Percentiles rank a stretch among this genome's conserved stretches.
phyloP scores from a whole-genome alignment of 768 basidiomycete genomes.

The Gloeopeniophorella convolvens region DNA sequence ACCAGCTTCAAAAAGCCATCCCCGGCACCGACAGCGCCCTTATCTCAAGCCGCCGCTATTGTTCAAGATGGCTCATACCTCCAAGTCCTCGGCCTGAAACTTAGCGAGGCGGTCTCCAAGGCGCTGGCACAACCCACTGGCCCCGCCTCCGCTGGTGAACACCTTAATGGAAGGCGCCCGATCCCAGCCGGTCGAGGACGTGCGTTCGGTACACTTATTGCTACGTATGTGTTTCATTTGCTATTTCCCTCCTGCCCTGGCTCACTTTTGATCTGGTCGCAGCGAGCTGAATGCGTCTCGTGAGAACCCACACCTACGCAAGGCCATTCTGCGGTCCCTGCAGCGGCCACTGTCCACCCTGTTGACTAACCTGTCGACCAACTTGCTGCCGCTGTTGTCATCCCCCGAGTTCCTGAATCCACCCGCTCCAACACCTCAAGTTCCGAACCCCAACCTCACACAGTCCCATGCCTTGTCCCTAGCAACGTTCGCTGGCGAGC shows the following conservation, averaged over 20 bases:
- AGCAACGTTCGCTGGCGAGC: slow-evolving; percentile 64
- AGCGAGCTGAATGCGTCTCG: slow-evolving; percentile 66
- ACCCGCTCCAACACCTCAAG: slow-evolving; percentile 42
- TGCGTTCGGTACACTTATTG: slow-evolving; percentile 59
- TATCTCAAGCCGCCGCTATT: slow-evolving; percentile 36
- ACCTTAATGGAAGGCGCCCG: slow-evolving; percentile 59
- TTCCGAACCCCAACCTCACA: slow-evolving; percentile 51
- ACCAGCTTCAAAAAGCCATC: slow-evolving; percentile 53
- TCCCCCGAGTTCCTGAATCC: slow-evolving; percentile 54
- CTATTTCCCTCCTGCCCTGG: neutral
- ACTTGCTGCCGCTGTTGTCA: slow-evolving; percentile 59
- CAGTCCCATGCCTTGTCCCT: slow-evolving; percentile 68
- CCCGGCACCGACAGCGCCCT: slow-evolving; percentile 34
- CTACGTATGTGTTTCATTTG: slow-evolving; percentile 46
- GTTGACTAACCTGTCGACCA: slow-evolving; percentile 59
- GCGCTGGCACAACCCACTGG: slow-evolving; percentile 62
- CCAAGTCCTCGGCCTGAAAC: slow-evolving; percentile 65
- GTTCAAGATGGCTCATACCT: slow-evolving; percentile 78
- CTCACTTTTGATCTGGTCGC: slow-evolving; percentile 9
- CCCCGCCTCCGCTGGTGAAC: slow-evolving; percentile 43
- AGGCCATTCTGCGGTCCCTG: slow-evolving; percentile 64
- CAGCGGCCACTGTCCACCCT: slow-evolving; percentile 75
- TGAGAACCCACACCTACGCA: slow-evolving; percentile 57
- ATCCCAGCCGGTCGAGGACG: slow-evolving; percentile 70
- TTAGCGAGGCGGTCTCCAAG: slow-evolving; percentile 77